Evolutionary conservation across 2,329 filamentous ascomycete genomes (phyloP), one percentile per base, ranked within the genome.

Genomic region (Amphichorda felina): DNA sequence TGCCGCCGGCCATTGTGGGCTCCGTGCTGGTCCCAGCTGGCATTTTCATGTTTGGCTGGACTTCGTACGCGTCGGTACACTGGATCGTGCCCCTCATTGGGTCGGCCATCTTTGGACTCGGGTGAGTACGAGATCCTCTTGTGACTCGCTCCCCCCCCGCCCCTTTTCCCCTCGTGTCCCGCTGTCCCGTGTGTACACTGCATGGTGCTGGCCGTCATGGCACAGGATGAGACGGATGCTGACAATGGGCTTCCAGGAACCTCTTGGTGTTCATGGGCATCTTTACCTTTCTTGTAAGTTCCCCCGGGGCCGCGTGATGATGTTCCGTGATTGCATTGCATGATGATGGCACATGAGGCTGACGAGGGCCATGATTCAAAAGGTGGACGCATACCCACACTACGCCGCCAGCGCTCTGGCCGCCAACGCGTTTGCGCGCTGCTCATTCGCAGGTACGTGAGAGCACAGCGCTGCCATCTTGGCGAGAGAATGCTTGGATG

Each of bases 31-130:
- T 91, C 22, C 84, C 87, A 5, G 64, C 82, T 38, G 84, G 85
- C 6, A 60, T 96, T 13, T 94, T 95, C 56, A 82, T 84, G 60
- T 94, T 94, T 58, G 86, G 76, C 8, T 94, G 86, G 82, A 87
- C 83, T 4, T 81, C 82, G 11, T 88, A 79, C 53, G 56, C 77
- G 2, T 70, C 57, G 45, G 72, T 94, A 33, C 80, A 85, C 57
- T 89, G 78, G 78, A 81, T 84, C 41, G 68, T 78, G 31, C 79
- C 82, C 18, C 79, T 86, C 44, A 78, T 88, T 56, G 82, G 79
- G 15, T 81, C 76, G 19, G 67, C 56, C 29, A 62, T 88, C 30
- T 88, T 87, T 59, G 82, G 78, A 38, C 63, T 68, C 52, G 82
- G 72, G 75, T 82, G 64, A 64, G 76, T 68, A 16, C 19, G 14